Base-by-base conservation (phyloP, 495 filamentous ascomycete genomes). In the Tuber brumale region DNA sequence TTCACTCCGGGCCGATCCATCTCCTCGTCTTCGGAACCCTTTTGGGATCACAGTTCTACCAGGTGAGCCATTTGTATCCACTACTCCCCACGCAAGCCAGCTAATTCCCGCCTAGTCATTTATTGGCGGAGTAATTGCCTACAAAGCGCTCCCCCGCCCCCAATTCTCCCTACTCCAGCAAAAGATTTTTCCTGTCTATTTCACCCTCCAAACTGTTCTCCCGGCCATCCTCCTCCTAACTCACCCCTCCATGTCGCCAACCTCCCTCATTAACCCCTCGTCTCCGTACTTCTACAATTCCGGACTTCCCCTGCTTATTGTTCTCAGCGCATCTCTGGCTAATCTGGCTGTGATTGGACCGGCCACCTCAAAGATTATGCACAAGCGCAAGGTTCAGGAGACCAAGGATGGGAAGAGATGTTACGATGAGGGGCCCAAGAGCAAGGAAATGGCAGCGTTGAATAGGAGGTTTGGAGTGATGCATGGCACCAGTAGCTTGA, bases 121-220 rank as follows among this genome's bases (percentile, higher is more conserved):
- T 84, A 86, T 97, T 75, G 89, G 88, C 74, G 93, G 93, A 44
- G 87, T 92, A 43, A 84, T 94, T 69, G 89, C 92, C 74, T 97
- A 90, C 86, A 87, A 86, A 69, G 87, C 89, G 74, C 89, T 97
- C 70, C 87, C 92, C 16, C 90, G 93, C 16, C 89, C 93, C 0
- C 90, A 94, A 82, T 98, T 98, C 85, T 87, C 90, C 8, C 86
- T 88, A 48, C 87, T 98, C 41, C 95, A 97, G 85, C 80, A 80
- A 72, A 88, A 88, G 80, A 89, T 93, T 81, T 95, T 96, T 85
- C 95, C 95, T 37, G 84, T 91, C 79, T 98, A 95, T 86, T 97
- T 97, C 84, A 86, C 88, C 39, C 84, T 97, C 69, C 94, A 97
- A 86, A 89, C 92, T 6, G 87, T 88, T 8, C 86, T 93, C 4